Conservation (phyloP, 805 yeast species). For the Zygosaccharomyces pseudorouxii region DNA sequence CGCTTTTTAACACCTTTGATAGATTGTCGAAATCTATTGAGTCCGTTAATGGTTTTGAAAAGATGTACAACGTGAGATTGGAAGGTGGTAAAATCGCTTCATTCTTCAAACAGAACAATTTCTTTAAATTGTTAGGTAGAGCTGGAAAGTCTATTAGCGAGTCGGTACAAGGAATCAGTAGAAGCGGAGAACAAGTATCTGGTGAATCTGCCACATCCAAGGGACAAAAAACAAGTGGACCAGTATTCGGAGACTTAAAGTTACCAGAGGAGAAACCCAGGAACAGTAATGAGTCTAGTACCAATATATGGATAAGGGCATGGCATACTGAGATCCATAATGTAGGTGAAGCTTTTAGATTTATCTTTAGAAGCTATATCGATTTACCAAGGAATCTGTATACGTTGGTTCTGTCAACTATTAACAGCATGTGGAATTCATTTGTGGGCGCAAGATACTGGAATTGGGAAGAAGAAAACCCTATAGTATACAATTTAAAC, state of each 20-base stretch:
- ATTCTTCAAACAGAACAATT: constrained; percentile 31
- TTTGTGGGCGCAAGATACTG: constrained; percentile 56
- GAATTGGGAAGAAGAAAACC: constrained; percentile 24
- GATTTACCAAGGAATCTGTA: constrained; percentile 63
- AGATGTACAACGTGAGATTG: constrained; percentile 41
- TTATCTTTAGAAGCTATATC: constrained; percentile 60
- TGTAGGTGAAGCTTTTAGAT: constrained; percentile 56
- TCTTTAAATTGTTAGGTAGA: constrained; percentile 29
- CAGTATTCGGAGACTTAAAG: constrained; percentile 26
- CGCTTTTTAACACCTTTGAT: constrained; percentile 87
- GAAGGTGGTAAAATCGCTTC: constrained; percentile 21
- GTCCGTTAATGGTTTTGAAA: constrained; percentile 68
- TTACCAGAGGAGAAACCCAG: constrained; percentile 21
- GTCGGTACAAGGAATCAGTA: constrained; percentile 16
- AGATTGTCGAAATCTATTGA: constrained; percentile 80
- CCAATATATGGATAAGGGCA: constrained; percentile 37
- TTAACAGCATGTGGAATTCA: constrained; percentile 62
- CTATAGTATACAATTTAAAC: constrained; percentile 20
- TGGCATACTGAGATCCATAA: constrained; percentile 48
- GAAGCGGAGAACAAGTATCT: constrained; percentile 8
- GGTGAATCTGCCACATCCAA: not conserved
- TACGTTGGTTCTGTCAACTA: constrained; percentile 44
- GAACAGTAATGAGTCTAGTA: constrained; percentile 1
- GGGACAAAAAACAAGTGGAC: not conserved
- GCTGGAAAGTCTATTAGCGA: constrained; percentile 26